Evolutionary conservation across 2,329 filamentous ascomycete genomes (phyloP).

Genomic region (Aspergillus oerlinghausenensis): DNA sequence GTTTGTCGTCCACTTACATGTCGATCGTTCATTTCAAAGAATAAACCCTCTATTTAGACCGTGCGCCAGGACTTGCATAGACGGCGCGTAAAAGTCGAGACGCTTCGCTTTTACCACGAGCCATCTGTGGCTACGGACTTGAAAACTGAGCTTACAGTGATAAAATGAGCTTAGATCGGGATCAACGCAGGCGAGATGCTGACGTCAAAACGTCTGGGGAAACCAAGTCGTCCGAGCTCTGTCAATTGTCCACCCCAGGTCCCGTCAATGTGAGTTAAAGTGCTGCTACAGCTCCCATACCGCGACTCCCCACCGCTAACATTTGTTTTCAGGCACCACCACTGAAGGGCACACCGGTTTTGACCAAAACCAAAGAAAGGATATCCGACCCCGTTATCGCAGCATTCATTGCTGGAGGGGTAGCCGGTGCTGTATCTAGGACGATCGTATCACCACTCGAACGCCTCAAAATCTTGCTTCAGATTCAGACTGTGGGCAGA

Average conservation of each 20-base stretch:
- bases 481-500: slow-evolving; percentile 84
- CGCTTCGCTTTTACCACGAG: not conserved
- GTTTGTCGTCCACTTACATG: not conserved
- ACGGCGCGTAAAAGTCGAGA: not conserved
- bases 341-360: slow-evolving; percentile 11
- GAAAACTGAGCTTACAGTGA: not conserved
- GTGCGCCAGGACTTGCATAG: not conserved
- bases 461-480: slow-evolving; percentile 94
- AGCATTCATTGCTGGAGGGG: slow-evolving; percentile 88
- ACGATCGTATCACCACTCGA: slow-evolving; percentile 96
- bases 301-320: slow-evolving; percentile 1
- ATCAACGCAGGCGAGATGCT: slow-evolving; percentile 19
- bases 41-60: not conserved
- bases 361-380: slow-evolving; percentile 27
- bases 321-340: slow-evolving; percentile 16
- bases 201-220: slow-evolving; percentile 16
- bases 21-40: not conserved
- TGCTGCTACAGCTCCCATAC: not conserved
- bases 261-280: slow-evolving; percentile 19
- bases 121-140: not conserved
- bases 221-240: slow-evolving; percentile 14
- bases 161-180: slow-evolving; percentile 35
- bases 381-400: slow-evolving; percentile 81
- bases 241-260: slow-evolving; percentile 18
- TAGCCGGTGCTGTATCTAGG: slow-evolving; percentile 93